Evolutionary conservation across 805 yeast species (phyloP).

Genomic region (Metschnikowia drakensbergensis): DNA sequence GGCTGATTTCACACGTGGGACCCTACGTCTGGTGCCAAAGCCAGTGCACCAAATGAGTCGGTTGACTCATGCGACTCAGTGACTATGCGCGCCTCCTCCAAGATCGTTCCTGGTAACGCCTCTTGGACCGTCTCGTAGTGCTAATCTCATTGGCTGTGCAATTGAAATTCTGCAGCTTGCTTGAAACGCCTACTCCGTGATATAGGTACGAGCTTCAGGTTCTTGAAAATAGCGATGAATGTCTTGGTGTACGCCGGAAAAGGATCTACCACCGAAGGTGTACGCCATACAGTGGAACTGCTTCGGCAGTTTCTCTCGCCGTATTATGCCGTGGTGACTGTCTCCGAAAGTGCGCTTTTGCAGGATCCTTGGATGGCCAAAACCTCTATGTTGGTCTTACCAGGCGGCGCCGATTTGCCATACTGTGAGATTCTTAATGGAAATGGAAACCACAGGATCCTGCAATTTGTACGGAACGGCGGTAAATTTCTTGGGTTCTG

Average conservation of each 20-base stretch:
- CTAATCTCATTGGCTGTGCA: too few species aligned
- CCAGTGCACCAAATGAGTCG: background rate
- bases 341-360: constrained; percentile 56
- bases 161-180: too few species aligned
- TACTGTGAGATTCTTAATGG: constrained; percentile 73
- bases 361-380: constrained; percentile 82
- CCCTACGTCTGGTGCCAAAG: background rate
- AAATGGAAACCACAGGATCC: constrained; percentile 55
- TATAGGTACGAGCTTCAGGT: background rate
- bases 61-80: constrained; percentile 2
- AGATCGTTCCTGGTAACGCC: too few species aligned
- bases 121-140: too few species aligned
- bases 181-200: background rate
- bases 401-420: constrained; percentile 97
- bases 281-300: constrained; percentile 76
- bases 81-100: background rate
- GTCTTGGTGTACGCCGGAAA: constrained; percentile 36
- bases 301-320: constrained; percentile 76
- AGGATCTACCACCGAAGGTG: constrained; percentile 86
- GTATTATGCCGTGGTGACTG: constrained; percentile 77
- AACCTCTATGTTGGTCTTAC: constrained; percentile 77
- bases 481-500: constrained; percentile 87
- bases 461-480: constrained; percentile 66
- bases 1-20: too few species aligned
- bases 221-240: constrained; percentile 10